Base-by-base conservation (phyloP, 2,329 filamentous ascomycete species). In the Thelonectria olida region DNA sequence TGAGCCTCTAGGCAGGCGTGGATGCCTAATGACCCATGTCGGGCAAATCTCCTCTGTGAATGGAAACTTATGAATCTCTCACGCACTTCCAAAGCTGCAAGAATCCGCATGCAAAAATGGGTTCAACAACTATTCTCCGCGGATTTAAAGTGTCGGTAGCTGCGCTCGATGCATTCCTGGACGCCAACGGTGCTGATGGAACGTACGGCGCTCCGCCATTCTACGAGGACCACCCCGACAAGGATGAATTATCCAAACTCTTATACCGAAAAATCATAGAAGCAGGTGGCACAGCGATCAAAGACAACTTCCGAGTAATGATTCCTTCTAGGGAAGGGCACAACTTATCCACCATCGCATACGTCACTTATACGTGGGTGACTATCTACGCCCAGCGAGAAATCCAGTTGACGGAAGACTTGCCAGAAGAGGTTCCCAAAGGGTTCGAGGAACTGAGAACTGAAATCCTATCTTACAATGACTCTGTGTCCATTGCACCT, bases 281-380 rank as follows among this genome's bases (percentile, higher is more conserved):
- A 34, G 48, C 48, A 13, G 48, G 48, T n/a, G 48, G 48, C 36
- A 51, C 48, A 12, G 13, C 20, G 3, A 31, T 25, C 31, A 39
- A 39, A 19, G 38, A 10, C 19, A 9, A 51, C n/a, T 51, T 51
- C 10, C 48, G 48, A 5, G 48, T 19, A 6, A 39, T 51, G 8
- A 25, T 51, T 38, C 48, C 48, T 25, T 39, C 28, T 17, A 27
- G 28, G 17, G 13, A 17, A 36, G 48, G 48, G 19, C 23, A 23
- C 20, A 39, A 25, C 19, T 13, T 6, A 10, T 38, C 31, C 6
- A 38, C 19, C 2, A 17, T 38, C 15, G 48, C 48, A 4, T 51
- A 39, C 36, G 15, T 51, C 23, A 39, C 48, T 12, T 51, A 51
- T 51, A 31, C 48, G 4, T 51, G 48, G 48, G 20, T 51, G 28